Base-by-base conservation (phyloP, 441 rosid genomes). In the Pelargonium hybrid region DNA sequence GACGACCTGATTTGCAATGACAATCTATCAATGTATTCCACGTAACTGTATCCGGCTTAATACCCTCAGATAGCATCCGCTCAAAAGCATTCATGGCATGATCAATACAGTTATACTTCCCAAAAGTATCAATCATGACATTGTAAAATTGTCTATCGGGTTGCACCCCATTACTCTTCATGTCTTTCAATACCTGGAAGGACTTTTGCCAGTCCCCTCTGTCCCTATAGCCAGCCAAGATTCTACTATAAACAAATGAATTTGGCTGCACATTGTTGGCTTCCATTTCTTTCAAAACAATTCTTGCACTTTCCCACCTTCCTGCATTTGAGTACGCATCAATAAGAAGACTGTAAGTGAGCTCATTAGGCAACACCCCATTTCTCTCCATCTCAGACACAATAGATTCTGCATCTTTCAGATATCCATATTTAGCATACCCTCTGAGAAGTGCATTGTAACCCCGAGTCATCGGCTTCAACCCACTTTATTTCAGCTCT, bases 21-120 rank as follows among this genome's bases (percentile, higher is more conserved):
- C 90, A 86, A 79, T 90, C 95, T n/a, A 94, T 83, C 68, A 94
- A 93, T 3, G 99, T 90, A 80, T 94, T 94, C 99, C 99, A 92
- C 0, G 98, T 94, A 62, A 92, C 87, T 1, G 83, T 83, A 74
- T 90, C 98, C 0, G 98, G 98, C 76, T 86, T 82, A 15, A 94
- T 85, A 31, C 94, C 96, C 59, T 92, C 92, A 0, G 87, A 84
- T 26, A 90, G 72, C 98, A 92, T 92, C 69, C 88, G 80, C 69
- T 90, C 93, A 52, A 89, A 92, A 0, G 99, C 82, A 65, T 82
- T 74, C 94, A 92, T 89, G 0, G 97, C 98, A 78, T 90, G 93
- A 78, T 94, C 93, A 69, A 92, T 91, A 76, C 97, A 94, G 67
- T 89, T 87, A 66, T 85, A 89, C 83, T 92, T 94, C 0, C 99